phyloP scores from a whole-genome alignment of 169 alveolate genomes.

The Plasmodium malariae region DNA sequence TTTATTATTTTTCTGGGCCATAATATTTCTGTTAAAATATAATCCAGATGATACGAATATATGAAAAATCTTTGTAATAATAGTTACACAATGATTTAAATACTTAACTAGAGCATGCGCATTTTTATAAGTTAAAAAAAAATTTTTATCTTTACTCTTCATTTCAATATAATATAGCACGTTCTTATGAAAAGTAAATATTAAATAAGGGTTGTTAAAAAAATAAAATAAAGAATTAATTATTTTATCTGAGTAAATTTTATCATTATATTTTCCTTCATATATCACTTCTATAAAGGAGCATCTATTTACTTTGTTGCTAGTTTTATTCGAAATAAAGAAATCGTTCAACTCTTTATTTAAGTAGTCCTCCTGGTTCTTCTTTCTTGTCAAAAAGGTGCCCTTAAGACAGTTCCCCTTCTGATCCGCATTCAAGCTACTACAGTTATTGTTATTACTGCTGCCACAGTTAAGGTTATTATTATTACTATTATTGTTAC shows the following conservation, averaged over 20 bases:
- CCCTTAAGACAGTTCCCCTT: background rate
- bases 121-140: constrained; percentile 24
- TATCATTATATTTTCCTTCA: constrained; percentile 10
- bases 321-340: constrained; percentile 41
- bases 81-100: constrained; percentile 53
- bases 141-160: constrained; percentile 36
- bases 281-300: constrained; percentile 63
- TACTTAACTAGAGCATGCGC: constrained; percentile 44
- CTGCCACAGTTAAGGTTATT: too few species aligned
- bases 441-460: background rate
- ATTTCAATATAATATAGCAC: constrained; percentile 66
- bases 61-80: constrained; percentile 26
- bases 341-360: constrained; percentile 63
- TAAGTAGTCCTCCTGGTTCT: constrained; percentile 58
- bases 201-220: constrained; percentile 64
- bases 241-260: constrained; percentile 52
- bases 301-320: constrained; percentile 11
- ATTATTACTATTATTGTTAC: background rate
- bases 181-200: constrained; percentile 63
- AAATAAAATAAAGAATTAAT: constrained; percentile 67
- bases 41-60: constrained; percentile 47
- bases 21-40: constrained; percentile 51
- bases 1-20: constrained; percentile 33
- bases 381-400: background rate
- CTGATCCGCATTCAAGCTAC: background rate